Evolutionary conservation across 108 stramenopile species (phyloP), one percentile per base, ranked within the genome.

Genomic region (Pseudonitzschia multiseries): DNA sequence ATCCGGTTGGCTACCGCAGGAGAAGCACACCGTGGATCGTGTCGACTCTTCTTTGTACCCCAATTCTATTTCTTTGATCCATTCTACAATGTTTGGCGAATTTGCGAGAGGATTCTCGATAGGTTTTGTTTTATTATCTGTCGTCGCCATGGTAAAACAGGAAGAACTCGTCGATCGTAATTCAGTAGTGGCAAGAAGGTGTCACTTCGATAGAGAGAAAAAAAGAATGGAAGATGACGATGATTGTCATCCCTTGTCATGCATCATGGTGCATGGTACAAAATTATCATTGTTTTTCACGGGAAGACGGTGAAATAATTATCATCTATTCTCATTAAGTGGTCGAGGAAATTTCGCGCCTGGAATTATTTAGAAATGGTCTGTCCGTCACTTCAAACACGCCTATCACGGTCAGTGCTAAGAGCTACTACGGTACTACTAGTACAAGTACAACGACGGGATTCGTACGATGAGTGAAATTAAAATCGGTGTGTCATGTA

Each of bases 21-120:
- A 66, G 68, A 93, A 93, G 67, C 92, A 93, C 52, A 80, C 64
- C 28, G 57, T 54, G 0, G 69, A 24, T 33, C 52, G 26, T 12
- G 60, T 46, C 15, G 54, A 20, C 52, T 28, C 57, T 57, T 69
- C 77, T 40, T 81, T 73, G 65, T 93, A 93, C 43, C 89, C 92
- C 53, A 93, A 63, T 73, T 93, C 92, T 26, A 90, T 53, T 20
- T 81, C 73, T 65, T 87, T 79, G 27, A 75, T 65, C 89, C 89
- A 93, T 70, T 79, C 24, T 32, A 74, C 43, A 26, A 69, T 24
- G 15, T 61, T 42, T 21, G 81, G 72, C 56, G 57, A 13, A 21
- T 54, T 74, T 0, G 72, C 63, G 31, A 79, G 52, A 12, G 73
- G 79, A 53, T 79, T 79, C 27, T 79, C 61, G 8, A 62, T 48